phyloP scores from a whole-genome alignment of 2,329 filamentous ascomycete species.

The Sordariomycetes sp. region DNA sequence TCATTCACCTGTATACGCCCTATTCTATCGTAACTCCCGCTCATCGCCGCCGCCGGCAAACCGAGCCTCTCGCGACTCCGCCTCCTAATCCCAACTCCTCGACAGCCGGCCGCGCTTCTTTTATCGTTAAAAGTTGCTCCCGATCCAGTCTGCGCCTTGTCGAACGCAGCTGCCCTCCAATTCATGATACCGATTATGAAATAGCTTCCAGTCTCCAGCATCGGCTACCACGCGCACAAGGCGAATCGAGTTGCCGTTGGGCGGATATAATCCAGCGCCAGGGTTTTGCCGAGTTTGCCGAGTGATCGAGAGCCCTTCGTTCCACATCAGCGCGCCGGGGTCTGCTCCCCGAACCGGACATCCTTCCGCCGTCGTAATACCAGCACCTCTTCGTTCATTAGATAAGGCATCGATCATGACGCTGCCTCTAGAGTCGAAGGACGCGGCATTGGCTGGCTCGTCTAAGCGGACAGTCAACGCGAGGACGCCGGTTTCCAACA shows the following conservation, averaged over 20 bases:
- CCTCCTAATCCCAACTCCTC: neutral
- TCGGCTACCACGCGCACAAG: neutral
- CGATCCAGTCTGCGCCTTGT: neutral
- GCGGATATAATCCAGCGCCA: neutral
- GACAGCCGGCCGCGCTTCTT: neutral
- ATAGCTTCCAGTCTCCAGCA: neutral
- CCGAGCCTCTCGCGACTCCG: neutral
- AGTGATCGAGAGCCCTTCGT: neutral
- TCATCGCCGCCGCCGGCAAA: neutral
- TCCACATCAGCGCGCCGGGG: conserved; percentile 1
- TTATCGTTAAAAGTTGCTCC: neutral
- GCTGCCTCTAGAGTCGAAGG: conserved; percentile 15
- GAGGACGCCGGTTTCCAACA: conserved; percentile 14
- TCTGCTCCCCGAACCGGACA: neutral
- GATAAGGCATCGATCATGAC: conserved; percentile 15
- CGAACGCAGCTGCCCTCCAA: neutral
- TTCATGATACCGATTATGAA: neutral
- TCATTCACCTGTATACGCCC: neutral
- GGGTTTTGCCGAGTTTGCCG: neutral
- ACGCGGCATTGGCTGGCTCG: conserved; percentile 6
- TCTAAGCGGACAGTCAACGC: conserved; percentile 9
- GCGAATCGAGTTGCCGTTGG: neutral
- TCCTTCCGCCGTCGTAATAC: neutral
- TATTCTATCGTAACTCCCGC: neutral
- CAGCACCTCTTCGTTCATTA: neutral